These are phyloP conservation scores for Rhizophagus clarus DNA, from an alignment of 192 early-diverging fungal genomes.

Conservation along the genomic window DNA sequence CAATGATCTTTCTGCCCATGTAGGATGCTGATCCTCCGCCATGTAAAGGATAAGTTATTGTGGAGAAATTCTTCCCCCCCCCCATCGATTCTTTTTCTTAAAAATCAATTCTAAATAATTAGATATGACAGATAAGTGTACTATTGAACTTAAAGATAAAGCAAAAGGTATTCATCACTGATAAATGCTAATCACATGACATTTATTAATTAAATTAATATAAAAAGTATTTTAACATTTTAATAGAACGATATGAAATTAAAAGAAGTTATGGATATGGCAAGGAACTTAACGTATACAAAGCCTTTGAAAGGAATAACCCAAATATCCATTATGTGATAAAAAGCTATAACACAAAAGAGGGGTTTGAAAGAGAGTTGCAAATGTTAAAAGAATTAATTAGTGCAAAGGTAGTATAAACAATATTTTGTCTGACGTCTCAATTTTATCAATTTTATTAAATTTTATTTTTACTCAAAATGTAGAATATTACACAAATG, in stretches of 20 bases:
- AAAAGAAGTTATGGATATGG: not conserved
- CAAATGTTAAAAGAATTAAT: not conserved
- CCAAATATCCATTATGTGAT: not conserved
- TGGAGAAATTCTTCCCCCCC: too few species aligned
- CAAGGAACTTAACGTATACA: not conserved
- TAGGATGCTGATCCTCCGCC: too few species aligned
- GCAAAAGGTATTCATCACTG: not conserved
- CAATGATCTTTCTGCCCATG: too few species aligned
- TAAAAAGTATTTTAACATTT: not conserved
- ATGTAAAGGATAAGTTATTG: too few species aligned
- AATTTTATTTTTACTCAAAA: not conserved
- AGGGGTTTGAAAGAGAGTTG: not conserved
- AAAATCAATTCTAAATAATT: too few species aligned
- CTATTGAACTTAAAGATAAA: not conserved
- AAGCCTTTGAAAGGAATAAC: not conserved
- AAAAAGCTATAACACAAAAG: not conserved
- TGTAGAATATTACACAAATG: slow-evolving; percentile 11
- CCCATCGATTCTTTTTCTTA: too few species aligned
- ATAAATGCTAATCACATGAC: not conserved
- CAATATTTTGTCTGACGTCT: not conserved
- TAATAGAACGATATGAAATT: not conserved
- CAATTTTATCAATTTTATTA: not conserved
- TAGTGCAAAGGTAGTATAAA: not conserved
- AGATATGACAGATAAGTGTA: too few species aligned
- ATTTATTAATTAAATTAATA: not conserved